A percentile compares a stretch with the other conserved stretches of the same genome.
Conservation (phyloP, 495 filamentous ascomycete species). For the Trichoderma gamsii region DNA sequence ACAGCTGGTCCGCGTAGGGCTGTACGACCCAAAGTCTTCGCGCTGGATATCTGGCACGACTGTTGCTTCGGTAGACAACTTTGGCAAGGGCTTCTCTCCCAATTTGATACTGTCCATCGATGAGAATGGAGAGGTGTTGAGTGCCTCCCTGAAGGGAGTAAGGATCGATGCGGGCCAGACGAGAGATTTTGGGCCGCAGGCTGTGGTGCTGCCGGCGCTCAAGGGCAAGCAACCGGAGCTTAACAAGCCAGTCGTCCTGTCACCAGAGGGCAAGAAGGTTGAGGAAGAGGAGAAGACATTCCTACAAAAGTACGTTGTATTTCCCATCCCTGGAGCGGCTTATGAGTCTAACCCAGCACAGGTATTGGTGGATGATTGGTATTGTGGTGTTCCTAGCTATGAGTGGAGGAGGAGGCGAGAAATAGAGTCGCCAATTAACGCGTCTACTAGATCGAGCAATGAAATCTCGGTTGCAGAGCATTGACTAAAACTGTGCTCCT, state of each 20-base stretch:
- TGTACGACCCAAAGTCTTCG: conserved; percentile 36
- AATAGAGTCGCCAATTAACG: conserved; percentile 15
- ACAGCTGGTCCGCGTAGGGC: conserved; percentile 42
- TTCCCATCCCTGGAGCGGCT: conserved; percentile 28
- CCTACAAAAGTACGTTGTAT: conserved; percentile 58
- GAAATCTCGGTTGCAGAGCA: not conserved
- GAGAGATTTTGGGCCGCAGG: conserved; percentile 51
- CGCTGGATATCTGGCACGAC: conserved; percentile 45
- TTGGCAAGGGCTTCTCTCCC: conserved; percentile 48
- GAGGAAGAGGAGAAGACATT: conserved; percentile 59
- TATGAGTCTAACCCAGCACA: conserved; percentile 25
- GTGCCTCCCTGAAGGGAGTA: conserved; percentile 37
- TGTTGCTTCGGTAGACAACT: conserved; percentile 42
- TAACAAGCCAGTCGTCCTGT: conserved; percentile 61
- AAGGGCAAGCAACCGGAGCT: conserved; percentile 50
- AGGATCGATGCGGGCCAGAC: conserved; percentile 50
- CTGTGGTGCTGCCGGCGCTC: conserved; percentile 39
- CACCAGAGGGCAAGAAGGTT: conserved; percentile 52
- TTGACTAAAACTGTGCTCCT: not conserved
- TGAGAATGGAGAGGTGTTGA: conserved; percentile 32
- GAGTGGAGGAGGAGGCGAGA: conserved; percentile 34
- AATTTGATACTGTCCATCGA: conserved; percentile 43
- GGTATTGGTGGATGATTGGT: conserved; percentile 51
- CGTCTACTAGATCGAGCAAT: conserved; percentile 15
- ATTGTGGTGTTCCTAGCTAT: conserved; percentile 34